Base-by-base conservation (phyloP, 495 filamentous ascomycete genomes). In the Niebla homalea region DNA sequence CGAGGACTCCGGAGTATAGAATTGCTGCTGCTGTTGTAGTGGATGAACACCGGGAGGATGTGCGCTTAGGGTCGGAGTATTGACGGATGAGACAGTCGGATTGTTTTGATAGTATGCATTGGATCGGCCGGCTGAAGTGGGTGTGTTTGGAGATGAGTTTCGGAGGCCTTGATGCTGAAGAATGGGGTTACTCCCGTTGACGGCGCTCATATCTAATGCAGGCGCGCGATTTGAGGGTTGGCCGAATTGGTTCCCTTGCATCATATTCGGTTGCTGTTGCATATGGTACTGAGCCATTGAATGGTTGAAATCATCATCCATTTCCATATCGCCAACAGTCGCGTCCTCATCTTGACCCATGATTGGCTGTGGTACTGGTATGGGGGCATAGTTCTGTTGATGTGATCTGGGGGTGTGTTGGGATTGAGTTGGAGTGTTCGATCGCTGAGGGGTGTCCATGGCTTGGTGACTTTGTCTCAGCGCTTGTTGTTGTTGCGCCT, bases 31-130 rank as follows among this genome's bases (percentile, higher is more conserved):
- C 39, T 74, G 74, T 54, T 79, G 74, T 36, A 78, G 66, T 6
- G 71, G 62, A 53, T 72, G 72, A 46, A 62, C 62, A 8, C 25
- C 21, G 43, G 67, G 67, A 26, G 82, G 79, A 49, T 75, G 70
- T 6, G 81, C 82, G 52, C 74, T 81, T 49, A 96, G 69, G 11
- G 89, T 94, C 0, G 89, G 92, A 3, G 89, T 95, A 60, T 97
- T 97, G 47, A 95, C 89, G 35, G 89, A 95, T 11, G 92, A 94
- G n/a, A 97, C 87, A 0, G 89, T 97, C 21, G 92, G 92, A 60
- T 97, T 97, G 61, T 94, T 86, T 61, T 89, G 85, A 63, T 93
- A 81, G 21, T 70, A 68, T 54, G 77, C 57, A 23, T 78, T 75
- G 49, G 75, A 62, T 57, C 85, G 81, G 50, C 71, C 75, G 21